Evolutionary conservation across 208 protist genomes (phyloP), one percentile per base, ranked within the genome.

Genomic region (Trypanosoma conorhini): DNA sequence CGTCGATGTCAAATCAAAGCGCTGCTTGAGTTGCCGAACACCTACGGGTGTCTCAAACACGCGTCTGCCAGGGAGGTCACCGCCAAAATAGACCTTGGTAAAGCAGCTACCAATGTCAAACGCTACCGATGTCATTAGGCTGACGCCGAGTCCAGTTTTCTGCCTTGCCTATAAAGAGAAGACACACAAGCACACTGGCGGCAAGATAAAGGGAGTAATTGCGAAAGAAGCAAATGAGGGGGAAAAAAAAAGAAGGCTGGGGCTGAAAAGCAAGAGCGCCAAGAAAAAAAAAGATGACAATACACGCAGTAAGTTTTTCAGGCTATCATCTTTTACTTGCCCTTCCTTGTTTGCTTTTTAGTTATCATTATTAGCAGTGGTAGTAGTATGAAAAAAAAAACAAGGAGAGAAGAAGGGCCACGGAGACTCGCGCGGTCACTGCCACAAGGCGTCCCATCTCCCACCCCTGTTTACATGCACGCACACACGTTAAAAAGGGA

Each of bases 81-180:
- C 65, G 19, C 10, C 22, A n/a, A 60, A 65, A 26, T 67, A 70
- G 9, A 77, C 57, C 31, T 72, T 77, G 5, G 65, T 77, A 8
- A 72, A 44, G 55, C 60, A 33, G 19, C 60, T 67, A 30, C 68
- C 59, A 55, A 74, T 67, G 44, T 74, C 68, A 35, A 74, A 17
- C 33, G 31, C 15, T 21, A 74, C 58, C 61, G 57, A n/a, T 21
- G 19, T 33, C 61, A 67, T 74, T 1, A 17, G 13, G 12, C 4
- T 28, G 12, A 35, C 13, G 46, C n/a, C 22, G 10, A 35, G 1
- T 15, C 22, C 51, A 21, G 1, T 62, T 40, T 57, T 61, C 26
- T 35, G 3, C 7, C 26, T 30, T 30, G 9, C 46, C 30, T 17
- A 19, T 19, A 30, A 54, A 9, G 51, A 19, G 54, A 65, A 46